Base-by-base conservation (phyloP, 495 filamentous ascomycete genomes). In the Penicillium cosmopolitanum region DNA sequence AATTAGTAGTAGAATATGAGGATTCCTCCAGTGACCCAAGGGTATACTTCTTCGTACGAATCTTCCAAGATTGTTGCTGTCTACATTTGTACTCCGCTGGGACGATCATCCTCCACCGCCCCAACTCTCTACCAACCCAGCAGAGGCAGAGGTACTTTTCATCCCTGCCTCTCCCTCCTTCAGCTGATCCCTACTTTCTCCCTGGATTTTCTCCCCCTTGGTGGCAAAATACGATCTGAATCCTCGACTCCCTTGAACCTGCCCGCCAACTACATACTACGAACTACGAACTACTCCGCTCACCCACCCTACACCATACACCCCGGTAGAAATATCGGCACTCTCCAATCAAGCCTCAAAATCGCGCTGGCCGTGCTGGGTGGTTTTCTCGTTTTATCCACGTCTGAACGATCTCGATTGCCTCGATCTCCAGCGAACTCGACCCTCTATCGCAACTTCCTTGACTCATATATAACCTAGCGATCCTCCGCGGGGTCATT, bases 301-400 rank as follows among this genome's bases (percentile, higher is more conserved):
- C 51, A 62, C 59, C 59, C 56, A 11, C 50, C 21, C 53, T 55
- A 6, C 28, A 9, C 28, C 8, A 1, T 31, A 31, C 28, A n/a
- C 10, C 5, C 15, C 36, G 11, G 36, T 38, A n/a, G 36, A 38
- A 13, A 12, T 12, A 38, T 9, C 12, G 36, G 11, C 15, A 38
- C 36, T 38, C 15, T 38, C 36, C 12, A 38, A 51, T 35, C 57
- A 10, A 31, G 52, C 53, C 61, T 56, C 51, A 58, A 66, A 44
- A 25, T 57, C 55, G 60, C 66, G 63, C 63, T 57, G 66, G 63
- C 59, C 66, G 66, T 68, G 60, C 55, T 61, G 63, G 62, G 60
- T 47, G 57, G 56, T 50, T 10, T 16, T 44, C 16, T 40, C 42
- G 18, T 16, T 38, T 38, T 13, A 38, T 13, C 36, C 12, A 15